Percentiles rank a stretch among this genome's conserved stretches.
Evolutionary conservation across 176 grass and related monocot species (phyloP).

Genomic region (Hyparrhenia diplandra): DNA sequence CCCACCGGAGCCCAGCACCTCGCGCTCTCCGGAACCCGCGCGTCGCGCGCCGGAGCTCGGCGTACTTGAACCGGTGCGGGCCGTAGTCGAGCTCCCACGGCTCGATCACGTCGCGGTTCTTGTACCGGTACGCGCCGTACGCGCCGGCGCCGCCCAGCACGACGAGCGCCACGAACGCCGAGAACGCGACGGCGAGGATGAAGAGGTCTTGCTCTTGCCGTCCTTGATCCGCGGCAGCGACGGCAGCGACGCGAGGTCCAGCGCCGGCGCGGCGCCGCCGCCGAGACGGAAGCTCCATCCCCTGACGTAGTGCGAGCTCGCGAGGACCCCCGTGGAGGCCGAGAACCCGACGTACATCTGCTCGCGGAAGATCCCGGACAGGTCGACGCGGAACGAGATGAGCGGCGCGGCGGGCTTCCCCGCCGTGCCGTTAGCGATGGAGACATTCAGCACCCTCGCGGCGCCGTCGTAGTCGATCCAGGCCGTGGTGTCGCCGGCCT

Average conservation of each 20-base stretch:
- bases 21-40: conserved; percentile 67
- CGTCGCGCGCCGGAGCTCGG: conserved; percentile 63
- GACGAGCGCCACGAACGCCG: conserved; percentile 45
- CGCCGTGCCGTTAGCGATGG: conserved; percentile 13
- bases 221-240: conserved; percentile 32
- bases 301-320: conserved; percentile 86
- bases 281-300: conserved; percentile 81
- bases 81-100: conserved; percentile 75
- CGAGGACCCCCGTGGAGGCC: conserved; percentile 77
- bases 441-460: conserved; percentile 37
- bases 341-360: conserved; percentile 88
- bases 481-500: conserved; percentile 47
- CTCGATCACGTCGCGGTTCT: conserved; percentile 74
- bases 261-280: conserved; percentile 29
- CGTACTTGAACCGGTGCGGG: conserved; percentile 68
- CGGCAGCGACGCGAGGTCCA: conserved; percentile 57
- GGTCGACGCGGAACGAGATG: conserved; percentile 57
- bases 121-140: conserved; percentile 47
- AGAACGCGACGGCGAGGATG: conserved; percentile 45
- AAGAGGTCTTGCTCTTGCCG: conserved; percentile 31
- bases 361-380: conserved; percentile 40
- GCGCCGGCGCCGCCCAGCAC: not conserved
- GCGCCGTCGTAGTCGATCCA: conserved; percentile 85
- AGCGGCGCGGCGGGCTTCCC: conserved; percentile 52
- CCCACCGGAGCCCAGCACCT: conserved; percentile 70